Conservation (phyloP, 768 basidiomycete species). For the Fomitopsis serialis region DNA sequence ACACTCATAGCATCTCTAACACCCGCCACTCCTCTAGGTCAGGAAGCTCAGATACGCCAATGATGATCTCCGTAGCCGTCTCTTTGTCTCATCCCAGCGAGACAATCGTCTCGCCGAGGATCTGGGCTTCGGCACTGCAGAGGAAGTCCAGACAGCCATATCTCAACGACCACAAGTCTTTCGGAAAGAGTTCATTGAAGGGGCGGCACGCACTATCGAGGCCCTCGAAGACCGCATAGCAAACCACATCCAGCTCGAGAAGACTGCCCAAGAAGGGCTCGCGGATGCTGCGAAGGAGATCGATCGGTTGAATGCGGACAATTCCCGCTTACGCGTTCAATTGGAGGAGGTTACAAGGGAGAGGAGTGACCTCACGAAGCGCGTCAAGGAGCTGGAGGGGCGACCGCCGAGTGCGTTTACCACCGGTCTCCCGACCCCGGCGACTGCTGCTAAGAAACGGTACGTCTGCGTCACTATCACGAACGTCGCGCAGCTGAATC, state of each 20-base stretch:
- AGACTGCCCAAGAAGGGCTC: conserved; percentile 5
- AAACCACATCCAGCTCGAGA: conserved; percentile 9
- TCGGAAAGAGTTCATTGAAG: conserved; percentile 4
- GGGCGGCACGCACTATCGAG: conserved; percentile 9
- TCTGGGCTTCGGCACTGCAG: conserved; percentile 40
- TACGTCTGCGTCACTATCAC: neutral
- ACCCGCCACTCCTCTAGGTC: too few species aligned
- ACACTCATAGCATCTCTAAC: neutral
- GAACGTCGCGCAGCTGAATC: neutral
- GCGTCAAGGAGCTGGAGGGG: neutral
- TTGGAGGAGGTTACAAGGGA: conserved; percentile 3
- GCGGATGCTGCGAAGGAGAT: conserved; percentile 11
- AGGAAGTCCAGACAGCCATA: conserved; percentile 33
- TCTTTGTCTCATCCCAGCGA: conserved; percentile 33
- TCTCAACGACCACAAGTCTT: conserved; percentile 12
- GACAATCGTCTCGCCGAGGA: conserved; percentile 32
- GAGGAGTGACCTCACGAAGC: neutral
- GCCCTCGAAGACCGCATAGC: conserved; percentile 9
- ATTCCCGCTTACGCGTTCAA: neutral
- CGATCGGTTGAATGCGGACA: conserved; percentile 8
- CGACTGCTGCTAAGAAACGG: neutral
- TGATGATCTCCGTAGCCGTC: conserved; percentile 31
- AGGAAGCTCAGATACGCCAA: conserved; percentile 29
- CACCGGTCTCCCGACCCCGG: conserved; percentile 2
- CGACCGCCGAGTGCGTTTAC: neutral